A percentile compares a stretch with the other conserved stretches of the same genome.
Evolutionary conservation across 495 filamentous ascomycete genomes (phyloP).

Genomic region (Echria macrotheca): DNA sequence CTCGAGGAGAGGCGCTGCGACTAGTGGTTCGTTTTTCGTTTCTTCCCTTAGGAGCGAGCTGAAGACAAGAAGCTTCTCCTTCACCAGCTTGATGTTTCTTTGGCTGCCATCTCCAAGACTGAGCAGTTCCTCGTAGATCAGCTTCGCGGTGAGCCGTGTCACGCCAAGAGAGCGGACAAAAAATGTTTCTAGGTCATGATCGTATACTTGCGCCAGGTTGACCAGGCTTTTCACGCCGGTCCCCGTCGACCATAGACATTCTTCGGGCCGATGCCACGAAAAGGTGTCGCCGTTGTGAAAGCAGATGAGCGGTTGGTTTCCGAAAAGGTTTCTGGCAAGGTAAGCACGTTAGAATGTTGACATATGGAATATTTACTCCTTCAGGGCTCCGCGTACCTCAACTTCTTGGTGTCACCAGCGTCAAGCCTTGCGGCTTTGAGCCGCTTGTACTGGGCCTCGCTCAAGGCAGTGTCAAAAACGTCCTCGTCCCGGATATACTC

Average conservation of each 20-base stretch:
- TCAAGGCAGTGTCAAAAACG: not conserved
- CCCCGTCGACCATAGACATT: slow-evolving; percentile 8
- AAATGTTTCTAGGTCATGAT: slow-evolving; percentile 22
- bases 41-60: not conserved
- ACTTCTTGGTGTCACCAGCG: not conserved
- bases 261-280: not conserved
- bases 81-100: not conserved
- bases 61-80: not conserved
- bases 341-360: not conserved
- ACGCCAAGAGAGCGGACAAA: slow-evolving; percentile 31
- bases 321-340: not conserved
- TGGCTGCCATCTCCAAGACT: slow-evolving; percentile 4
- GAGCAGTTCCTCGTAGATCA: slow-evolving; percentile 31
- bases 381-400: not conserved
- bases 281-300: not conserved
- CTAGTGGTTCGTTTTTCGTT: not conserved
- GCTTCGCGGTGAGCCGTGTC: slow-evolving; percentile 19
- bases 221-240: slow-evolving; percentile 15
- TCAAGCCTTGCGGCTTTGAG: not conserved
- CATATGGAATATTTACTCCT: not conserved
- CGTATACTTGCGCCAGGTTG: slow-evolving; percentile 24
- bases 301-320: not conserved
- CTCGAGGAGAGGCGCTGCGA: slow-evolving; percentile 1
- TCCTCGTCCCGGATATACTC: not conserved
- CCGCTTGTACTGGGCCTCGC: not conserved